Evolutionary conservation across 2,329 filamentous ascomycete genomes (phyloP), one percentile per base, ranked within the genome.

Genomic region (Penicillium rolfsii): DNA sequence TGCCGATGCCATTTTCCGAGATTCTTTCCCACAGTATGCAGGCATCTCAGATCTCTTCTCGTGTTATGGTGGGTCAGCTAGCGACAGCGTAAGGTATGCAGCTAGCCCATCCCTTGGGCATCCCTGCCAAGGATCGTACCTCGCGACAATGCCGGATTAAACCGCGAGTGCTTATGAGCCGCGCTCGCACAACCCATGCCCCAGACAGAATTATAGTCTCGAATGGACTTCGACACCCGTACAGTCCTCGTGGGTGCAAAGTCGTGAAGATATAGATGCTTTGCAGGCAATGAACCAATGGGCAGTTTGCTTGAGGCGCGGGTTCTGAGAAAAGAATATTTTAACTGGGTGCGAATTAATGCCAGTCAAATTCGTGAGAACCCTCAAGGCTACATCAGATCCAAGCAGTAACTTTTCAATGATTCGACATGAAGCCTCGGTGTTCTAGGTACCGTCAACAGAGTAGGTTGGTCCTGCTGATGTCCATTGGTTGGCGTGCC

Each of bases 101-200:
- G 53, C 5, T 24, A 45, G 53, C 4, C 53, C 28, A 55, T 55
- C 53, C 53, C 53, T 55, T 55, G 53, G 46, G 28, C 30, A 55
- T 55, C 53, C 53, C 53, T 55, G 53, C 28, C 30, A 36, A 55
- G 52, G 22, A 22, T 22, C 1, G 28, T 55, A 16, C 52, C 24
- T 35, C 38, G 24, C 52, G 8, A 22, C 35, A 7, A 9, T 14
- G 30, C 14, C 45, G 35, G 46, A 4, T 49, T n/a, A 16, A 19
- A 12, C 3, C 16, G 11, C 3, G 28, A 28, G 43, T 5, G 24
- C 14, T 16, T 14, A 16, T 46, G 3, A 24, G 8, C 24, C 22
- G 11, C 24, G 4, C 4, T 14, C 14, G 43, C 22, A 14, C 3
- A 12, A 2, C 3, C 24, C 12, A 36, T 14, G 7, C 2, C 5